A percentile compares a stretch with the other conserved stretches of the same genome.
phyloP scores from a whole-genome alignment of 2,329 filamentous ascomycete species.

The Verticillium albo-atrum region DNA sequence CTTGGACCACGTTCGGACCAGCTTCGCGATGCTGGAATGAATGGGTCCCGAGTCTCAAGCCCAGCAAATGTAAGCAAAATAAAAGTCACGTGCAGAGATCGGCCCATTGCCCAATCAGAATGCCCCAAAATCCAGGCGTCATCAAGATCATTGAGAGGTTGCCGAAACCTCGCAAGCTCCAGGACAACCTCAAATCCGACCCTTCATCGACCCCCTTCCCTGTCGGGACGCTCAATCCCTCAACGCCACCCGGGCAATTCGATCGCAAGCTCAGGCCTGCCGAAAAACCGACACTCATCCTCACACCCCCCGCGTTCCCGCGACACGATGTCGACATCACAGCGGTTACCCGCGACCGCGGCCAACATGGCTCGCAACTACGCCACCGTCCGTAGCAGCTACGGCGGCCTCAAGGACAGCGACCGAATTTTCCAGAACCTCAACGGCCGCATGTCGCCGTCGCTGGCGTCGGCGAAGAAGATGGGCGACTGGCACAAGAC shows the following conservation, averaged over 20 bases:
- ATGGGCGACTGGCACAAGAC: slow-evolving; percentile 99
- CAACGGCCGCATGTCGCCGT: slow-evolving; percentile 86
- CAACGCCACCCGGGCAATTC: background rate
- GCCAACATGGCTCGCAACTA: slow-evolving; percentile 37
- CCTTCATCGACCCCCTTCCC: background rate
- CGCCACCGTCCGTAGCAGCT: slow-evolving; percentile 70
- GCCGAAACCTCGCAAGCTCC: background rate
- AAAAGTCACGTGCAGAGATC: background rate
- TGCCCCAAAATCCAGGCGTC: background rate
- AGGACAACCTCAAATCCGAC: background rate
- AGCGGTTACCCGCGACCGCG: slow-evolving; percentile 10
- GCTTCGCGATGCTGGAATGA: background rate
- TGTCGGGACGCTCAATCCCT: background rate
- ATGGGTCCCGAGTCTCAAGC: too few relatives aligned
- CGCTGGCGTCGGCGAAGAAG: slow-evolving; percentile 92
- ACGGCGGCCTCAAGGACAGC: slow-evolving; percentile 90
- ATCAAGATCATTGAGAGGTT: background rate
- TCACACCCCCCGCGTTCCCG: background rate
- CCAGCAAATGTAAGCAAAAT: background rate
- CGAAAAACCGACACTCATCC: background rate
- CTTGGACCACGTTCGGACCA: background rate
- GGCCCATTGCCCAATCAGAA: background rate
- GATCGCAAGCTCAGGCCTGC: background rate
- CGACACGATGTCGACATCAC: background rate
- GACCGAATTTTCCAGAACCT: slow-evolving; percentile 99